These are phyloP conservation scores for Ogataea populi-albae DNA, from an alignment of 805 yeast genomes.

Conservation along the genomic window DNA sequence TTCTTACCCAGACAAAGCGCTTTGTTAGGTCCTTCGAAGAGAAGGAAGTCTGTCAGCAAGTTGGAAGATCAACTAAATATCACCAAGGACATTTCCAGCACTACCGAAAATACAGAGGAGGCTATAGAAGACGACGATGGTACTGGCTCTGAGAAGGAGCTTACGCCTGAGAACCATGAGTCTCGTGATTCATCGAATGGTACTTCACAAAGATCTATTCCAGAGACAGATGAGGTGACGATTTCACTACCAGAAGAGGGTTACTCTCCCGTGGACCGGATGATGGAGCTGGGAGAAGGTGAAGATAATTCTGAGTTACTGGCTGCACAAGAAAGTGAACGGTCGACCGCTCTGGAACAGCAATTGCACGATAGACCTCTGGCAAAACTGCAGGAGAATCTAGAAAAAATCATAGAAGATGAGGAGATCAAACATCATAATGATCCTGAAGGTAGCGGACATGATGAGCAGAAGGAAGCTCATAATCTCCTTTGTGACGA, in stretches of 20 bases:
- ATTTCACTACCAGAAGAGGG: constrained; percentile 22
- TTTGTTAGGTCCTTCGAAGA: constrained; percentile 58
- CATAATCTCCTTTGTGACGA: constrained; percentile 68
- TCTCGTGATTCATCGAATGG: constrained; percentile 15
- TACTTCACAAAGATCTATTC: constrained; percentile 21
- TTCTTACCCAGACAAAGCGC: constrained; percentile 78
- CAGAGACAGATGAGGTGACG: constrained; percentile 23
- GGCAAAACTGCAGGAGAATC: constrained; percentile 74
- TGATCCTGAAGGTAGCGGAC: constrained; percentile 2
- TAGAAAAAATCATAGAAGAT: constrained; percentile 49
- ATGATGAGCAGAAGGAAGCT: constrained; percentile 24
- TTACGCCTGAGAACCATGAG: constrained; percentile 1
- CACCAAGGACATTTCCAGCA: constrained; percentile 14
- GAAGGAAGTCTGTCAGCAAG: constrained; percentile 54
- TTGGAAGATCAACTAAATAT: constrained; percentile 45
- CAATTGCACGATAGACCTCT: constrained; percentile 82
- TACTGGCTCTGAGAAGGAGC: constrained; percentile 14
- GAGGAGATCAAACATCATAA: constrained; percentile 28
- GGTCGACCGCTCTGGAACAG: constrained; percentile 69
- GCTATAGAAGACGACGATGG: constrained; percentile 1
- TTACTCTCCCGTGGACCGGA: constrained; percentile 47
- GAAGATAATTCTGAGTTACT: constrained; percentile 48
- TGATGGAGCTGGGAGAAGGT: constrained; percentile 48
- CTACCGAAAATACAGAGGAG: constrained; percentile 4
- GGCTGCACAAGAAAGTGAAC: constrained; percentile 55